A percentile compares a stretch with the other conserved stretches of the same genome.
Conservation (phyloP, 306 rosid species). For the Myrica gale region DNA sequence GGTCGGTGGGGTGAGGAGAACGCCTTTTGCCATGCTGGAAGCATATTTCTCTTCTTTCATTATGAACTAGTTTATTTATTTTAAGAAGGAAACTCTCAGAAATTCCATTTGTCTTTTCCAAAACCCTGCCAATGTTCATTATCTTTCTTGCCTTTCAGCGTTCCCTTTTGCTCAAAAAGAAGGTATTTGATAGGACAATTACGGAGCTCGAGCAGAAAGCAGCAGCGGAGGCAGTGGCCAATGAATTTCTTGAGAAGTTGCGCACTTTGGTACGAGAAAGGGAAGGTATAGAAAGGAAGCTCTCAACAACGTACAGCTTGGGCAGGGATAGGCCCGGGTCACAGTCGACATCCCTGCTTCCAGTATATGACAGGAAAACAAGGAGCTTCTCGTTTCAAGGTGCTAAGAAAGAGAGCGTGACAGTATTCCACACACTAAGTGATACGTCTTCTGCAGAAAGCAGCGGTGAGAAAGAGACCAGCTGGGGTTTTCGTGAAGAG, state of each 20-base stretch:
- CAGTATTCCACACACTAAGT: slow-evolving; percentile 43
- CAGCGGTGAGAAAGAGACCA: slow-evolving; percentile 38
- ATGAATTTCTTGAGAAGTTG: slow-evolving; percentile 41
- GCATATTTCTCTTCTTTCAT: not conserved
- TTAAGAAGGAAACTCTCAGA: not conserved
- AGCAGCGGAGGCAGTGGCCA: slow-evolving; percentile 36
- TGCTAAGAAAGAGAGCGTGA: slow-evolving; percentile 34
- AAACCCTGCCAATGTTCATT: not conserved
- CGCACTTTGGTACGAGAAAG: slow-evolving; percentile 41
- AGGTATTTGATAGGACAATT: slow-evolving; percentile 52
- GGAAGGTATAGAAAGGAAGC: slow-evolving; percentile 58
- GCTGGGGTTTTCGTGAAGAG: slow-evolving; percentile 29
- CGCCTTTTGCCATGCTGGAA: too few relatives aligned
- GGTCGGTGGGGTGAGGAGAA: not conserved
- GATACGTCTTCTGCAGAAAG: slow-evolving; percentile 49
- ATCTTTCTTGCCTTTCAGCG: slow-evolving; percentile 38
- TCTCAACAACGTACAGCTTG: slow-evolving; percentile 62
- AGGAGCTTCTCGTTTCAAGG: slow-evolving; percentile 46
- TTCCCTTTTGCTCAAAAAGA: slow-evolving; percentile 61
- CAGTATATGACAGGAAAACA: slow-evolving; percentile 39
- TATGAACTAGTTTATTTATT: not conserved
- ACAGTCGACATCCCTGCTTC: slow-evolving; percentile 50
- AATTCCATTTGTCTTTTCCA: too few relatives aligned
- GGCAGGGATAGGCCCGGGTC: slow-evolving; percentile 49
- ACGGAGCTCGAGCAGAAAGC: slow-evolving; percentile 52